Base-by-base conservation (phyloP, 2,329 filamentous ascomycete species). In the Neodidymelliopsis sp. region DNA sequence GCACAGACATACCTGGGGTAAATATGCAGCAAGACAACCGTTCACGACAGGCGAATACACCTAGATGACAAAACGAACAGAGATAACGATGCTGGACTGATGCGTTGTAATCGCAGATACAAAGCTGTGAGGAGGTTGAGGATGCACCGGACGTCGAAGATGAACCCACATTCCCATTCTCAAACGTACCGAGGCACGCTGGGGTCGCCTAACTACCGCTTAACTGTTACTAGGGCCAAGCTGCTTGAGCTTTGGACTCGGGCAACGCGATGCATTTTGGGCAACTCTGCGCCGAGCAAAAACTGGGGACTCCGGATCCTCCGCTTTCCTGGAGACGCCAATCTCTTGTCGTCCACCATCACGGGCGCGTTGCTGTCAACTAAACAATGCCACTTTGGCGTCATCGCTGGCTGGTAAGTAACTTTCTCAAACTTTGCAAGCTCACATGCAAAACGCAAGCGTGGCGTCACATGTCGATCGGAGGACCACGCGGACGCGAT, bases 381-480 rank as follows among this genome's bases (percentile, higher is more conserved):
- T 13, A 7, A n/a, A 25, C 15, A 23, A 15, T 12, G 24, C 24
- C 12, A 19, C 23, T 27, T 12, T 25, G 1, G 16, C 23, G 11
- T 28, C 15, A 20, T 12, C n/a, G 19, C 11, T 15, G 13, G 18
- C 12, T 10, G n/a, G 31, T 13, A 7, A 5, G 13, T 16, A 15
- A 8, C 20, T 25, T 8, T 12, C 23, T 16, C 6, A 38, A 33
- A 28, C 16, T 13, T n/a, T n/a, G n/a, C 16, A 6, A 7, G 20
- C 46, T 48, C 41, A 49, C 45, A 53, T 56, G 53, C 42, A 37
- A 51, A 44, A 41, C 29, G 47, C 43, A 33, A 23, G 6, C 23
- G 28, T 38, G 28, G 36, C 42, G 46, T 59, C 56, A 59, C 54
- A 53, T 59, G 56, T 38, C 36, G 49, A 53, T 54, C 52, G 41